Evolutionary conservation across 192 early-diverging fungal genomes (phyloP).

Genomic region (Podila verticillata): DNA sequence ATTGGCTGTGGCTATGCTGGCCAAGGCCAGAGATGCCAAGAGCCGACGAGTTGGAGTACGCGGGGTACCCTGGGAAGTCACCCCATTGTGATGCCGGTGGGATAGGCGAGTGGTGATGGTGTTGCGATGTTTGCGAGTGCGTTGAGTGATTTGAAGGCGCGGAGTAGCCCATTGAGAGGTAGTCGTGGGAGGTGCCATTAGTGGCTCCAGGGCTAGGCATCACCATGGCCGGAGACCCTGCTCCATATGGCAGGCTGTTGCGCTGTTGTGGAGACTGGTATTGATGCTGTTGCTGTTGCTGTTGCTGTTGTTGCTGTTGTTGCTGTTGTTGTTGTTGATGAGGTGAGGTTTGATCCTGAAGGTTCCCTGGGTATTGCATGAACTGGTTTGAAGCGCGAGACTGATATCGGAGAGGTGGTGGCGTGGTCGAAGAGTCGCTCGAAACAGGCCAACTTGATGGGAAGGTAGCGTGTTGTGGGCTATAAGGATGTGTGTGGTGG

Average conservation of each 20-base stretch:
- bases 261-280: slow-evolving; percentile 15
- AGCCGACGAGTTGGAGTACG: slow-evolving; percentile 18
- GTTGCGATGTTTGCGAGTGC: slow-evolving; percentile 9
- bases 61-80: slow-evolving; percentile 17
- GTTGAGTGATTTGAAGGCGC: background rate
- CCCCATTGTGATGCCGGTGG: slow-evolving; percentile 27
- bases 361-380: slow-evolving; percentile 2
- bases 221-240: slow-evolving; percentile 14
- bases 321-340: slow-evolving; percentile 5
- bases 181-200: slow-evolving; percentile 9
- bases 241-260: slow-evolving; percentile 12
- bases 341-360: slow-evolving; percentile 7
- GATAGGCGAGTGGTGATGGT: slow-evolving; percentile 9
- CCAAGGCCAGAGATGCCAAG: slow-evolving; percentile 15
- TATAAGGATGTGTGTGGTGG: slow-evolving; percentile 2
- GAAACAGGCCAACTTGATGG: slow-evolving; percentile 3
- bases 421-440: slow-evolving; percentile 2
- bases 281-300: slow-evolving; percentile 14
- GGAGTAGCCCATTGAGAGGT: slow-evolving; percentile 25
- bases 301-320: slow-evolving; percentile 9
- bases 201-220: slow-evolving; percentile 1
- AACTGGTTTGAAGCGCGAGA: slow-evolving; percentile 10
- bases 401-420: slow-evolving; percentile 20
- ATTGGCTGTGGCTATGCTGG: slow-evolving; percentile 15
- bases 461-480: slow-evolving; percentile 5